Evolutionary conservation across 345 rosid species (phyloP).

Genomic region (Carallia pectinifolia): DNA sequence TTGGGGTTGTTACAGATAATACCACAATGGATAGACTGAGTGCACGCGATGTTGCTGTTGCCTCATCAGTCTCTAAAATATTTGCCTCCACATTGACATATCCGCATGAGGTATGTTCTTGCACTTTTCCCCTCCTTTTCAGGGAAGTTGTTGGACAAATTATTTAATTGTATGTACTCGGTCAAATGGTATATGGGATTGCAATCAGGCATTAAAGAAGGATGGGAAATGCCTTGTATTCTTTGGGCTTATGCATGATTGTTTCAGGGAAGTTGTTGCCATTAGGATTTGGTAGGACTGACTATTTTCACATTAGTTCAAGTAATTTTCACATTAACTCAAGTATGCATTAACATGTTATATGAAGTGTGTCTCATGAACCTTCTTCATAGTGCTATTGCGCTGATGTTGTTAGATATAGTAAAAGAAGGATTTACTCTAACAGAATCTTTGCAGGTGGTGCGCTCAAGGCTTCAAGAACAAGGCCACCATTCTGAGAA

Average conservation of each 20-base stretch:
- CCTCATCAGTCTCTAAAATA: constrained; percentile 82
- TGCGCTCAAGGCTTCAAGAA: constrained; percentile 87
- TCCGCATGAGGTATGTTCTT: constrained; percentile 73
- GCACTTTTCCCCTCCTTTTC: too few relatives aligned
- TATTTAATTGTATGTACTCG: too few relatives aligned
- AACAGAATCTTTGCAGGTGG: constrained; percentile 43
- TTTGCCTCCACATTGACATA: constrained; percentile 87
- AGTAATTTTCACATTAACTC: too few relatives aligned
- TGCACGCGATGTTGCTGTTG: constrained; percentile 81
- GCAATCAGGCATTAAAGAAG: too few relatives aligned
- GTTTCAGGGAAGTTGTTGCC: too few relatives aligned
- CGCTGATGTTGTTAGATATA: neutral
- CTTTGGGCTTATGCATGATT: too few relatives aligned
- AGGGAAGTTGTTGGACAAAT: neutral
- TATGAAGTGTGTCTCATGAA: neutral
- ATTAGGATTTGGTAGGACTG: too few relatives aligned
- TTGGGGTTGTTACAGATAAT: constrained; percentile 38
- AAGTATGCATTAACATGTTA: too few relatives aligned
- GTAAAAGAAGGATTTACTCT: constrained; percentile 1
- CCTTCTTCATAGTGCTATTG: neutral
- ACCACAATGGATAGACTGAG: constrained; percentile 60
- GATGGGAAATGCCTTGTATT: too few relatives aligned
- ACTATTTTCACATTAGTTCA: too few relatives aligned
- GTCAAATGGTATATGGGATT: too few relatives aligned
- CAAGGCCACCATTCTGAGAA: constrained; percentile 82